Base-by-base conservation (phyloP, 208 protist species). In the Herpetomonas tarakana region DNA sequence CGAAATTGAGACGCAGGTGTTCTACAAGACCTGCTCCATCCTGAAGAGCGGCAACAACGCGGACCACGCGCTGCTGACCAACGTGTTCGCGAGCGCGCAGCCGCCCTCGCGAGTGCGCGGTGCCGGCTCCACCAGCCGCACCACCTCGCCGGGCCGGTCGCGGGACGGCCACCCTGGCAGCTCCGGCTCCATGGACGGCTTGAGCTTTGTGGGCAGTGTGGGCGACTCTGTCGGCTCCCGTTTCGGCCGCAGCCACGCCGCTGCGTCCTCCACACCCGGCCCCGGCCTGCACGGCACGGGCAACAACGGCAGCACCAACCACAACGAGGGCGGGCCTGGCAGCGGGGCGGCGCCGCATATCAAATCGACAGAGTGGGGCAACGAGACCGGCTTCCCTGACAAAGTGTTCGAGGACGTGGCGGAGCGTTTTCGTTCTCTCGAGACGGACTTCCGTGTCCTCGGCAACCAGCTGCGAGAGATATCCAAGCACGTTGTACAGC, bases 1-100 rank as follows among this genome's bases (percentile, higher is more conserved):
- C 0, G 83, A 92, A 27, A 83, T 95, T 44, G 85, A 95, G 39
- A 86, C 85, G 11, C 80, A 95, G 47, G 81, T 95, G 0, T 95
- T 92, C 62, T 91, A 92, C 73, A 74, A 75, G 26, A 86, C 78
- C 24, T 92, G 88, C 54, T 68, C 76, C 1, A 66, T 95, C 21
- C 71, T 95, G 21, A 89, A 84, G 68, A 54, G 61, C n/a, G 78
- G 78, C 65, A 81, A 65, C 45, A 66, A 65, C 1, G 70, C 76
- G 25, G 88, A 86, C 41, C 77, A 92, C 65, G 46, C 58, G 2
- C 50, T 92, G 39, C 71, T 80, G 56, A 83, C 78, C 16, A 87
- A 77, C 65, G 81, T 94, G 74, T 86, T 86, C 54, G 73, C 75
- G 47, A 76, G 60, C 47, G 74, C 78, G 22, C 72, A 86, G 55